Percentiles rank a stretch among this genome's conserved stretches.
phyloP scores from a whole-genome alignment of 2,329 filamentous ascomycete species.

The Pseudovirgaria hyperparasitica region DNA sequence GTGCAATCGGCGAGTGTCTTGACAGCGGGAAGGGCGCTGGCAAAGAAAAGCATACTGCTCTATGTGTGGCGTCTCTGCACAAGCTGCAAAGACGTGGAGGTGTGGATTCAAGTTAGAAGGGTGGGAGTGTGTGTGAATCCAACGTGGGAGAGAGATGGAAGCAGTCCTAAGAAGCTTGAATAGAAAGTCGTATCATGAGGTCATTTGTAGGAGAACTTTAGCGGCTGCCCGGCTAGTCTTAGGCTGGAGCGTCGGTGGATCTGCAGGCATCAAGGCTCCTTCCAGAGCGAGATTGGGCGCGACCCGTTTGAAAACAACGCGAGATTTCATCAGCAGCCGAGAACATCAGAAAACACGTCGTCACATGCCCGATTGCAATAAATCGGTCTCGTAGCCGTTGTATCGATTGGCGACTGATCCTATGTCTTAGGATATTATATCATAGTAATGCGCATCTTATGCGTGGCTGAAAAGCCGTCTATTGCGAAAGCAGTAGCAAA shows the following conservation, averaged over 20 bases:
- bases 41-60: slow-evolving; percentile 1
- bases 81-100: too few relatives aligned
- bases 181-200: too few relatives aligned
- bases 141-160: too few relatives aligned
- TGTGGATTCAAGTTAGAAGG: background rate
- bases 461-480: slow-evolving; percentile 80
- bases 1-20: slow-evolving; percentile 60
- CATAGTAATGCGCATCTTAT: slow-evolving; percentile 47
- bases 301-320: too few relatives aligned
- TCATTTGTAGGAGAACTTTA: too few relatives aligned
- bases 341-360: slow-evolving; percentile 13
- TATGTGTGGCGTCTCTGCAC: background rate
- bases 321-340: background rate
- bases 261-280: too few relatives aligned
- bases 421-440: slow-evolving; percentile 1
- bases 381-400: background rate
- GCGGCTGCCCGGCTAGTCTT: too few relatives aligned
- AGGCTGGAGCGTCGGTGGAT: too few relatives aligned
- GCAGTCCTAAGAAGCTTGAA: too few relatives aligned
- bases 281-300: too few relatives aligned
- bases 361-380: slow-evolving; percentile 17
- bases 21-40: slow-evolving; percentile 59
- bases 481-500: slow-evolving; percentile 89
- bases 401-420: slow-evolving; percentile 1
- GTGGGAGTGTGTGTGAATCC: too few relatives aligned